Evolutionary conservation across 176 grass and related monocot species (phyloP).

Genomic region (Oryza punctata): DNA sequence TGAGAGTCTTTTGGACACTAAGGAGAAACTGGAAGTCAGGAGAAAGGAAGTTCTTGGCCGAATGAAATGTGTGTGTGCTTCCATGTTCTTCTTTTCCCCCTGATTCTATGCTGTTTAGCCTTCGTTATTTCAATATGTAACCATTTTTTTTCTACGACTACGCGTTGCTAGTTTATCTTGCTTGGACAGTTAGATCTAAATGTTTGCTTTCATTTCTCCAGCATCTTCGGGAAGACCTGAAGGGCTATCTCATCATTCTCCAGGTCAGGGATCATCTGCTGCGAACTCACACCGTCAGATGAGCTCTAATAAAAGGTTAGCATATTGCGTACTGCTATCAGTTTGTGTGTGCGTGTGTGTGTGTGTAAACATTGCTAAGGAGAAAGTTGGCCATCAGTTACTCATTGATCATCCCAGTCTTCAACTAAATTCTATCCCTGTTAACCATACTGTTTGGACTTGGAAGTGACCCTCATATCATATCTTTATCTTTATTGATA

Average conservation of each 20-base stretch:
- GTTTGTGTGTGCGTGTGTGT: neutral
- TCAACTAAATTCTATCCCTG: neutral
- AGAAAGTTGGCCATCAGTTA: neutral
- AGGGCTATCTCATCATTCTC: conserved; percentile 53
- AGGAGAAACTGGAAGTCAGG: conserved; percentile 86
- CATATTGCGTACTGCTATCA: neutral
- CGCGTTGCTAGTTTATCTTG: conserved; percentile 18
- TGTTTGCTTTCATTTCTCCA: conserved; percentile 39
- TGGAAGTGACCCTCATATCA: neutral
- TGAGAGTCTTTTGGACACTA: conserved; percentile 64
- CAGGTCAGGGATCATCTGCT: conserved; percentile 40
- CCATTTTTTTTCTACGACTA: neutral
- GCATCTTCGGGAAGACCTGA: conserved; percentile 52
- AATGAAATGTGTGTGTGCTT: conserved; percentile 72
- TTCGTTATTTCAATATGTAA: conserved; percentile 11
- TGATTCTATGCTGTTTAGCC: neutral
- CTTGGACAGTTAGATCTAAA: neutral
- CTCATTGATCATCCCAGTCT: neutral
- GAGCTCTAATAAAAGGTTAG: conserved; percentile 65
- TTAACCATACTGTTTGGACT: neutral
- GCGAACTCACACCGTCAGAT: conserved; percentile 33
- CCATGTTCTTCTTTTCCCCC: neutral
- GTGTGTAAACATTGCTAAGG: neutral
- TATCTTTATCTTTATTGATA: neutral
- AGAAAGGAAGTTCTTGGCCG: conserved; percentile 71